Evolutionary conservation across 1,284 basidiomycete genomes (phyloP).

Genomic region (Veloboletus limbatus): DNA sequence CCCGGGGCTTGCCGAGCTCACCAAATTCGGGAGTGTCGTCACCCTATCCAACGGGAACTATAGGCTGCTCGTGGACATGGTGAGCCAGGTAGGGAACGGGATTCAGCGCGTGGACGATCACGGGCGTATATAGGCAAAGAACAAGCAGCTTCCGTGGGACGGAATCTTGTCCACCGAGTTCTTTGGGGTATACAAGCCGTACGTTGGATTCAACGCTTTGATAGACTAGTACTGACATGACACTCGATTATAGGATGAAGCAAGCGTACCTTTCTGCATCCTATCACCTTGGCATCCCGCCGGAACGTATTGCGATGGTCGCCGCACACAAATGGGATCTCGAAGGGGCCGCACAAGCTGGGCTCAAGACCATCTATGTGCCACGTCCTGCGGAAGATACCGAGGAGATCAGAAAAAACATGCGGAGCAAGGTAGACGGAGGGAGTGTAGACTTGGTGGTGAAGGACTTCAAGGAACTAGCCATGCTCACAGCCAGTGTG

Average conservation of each 20-base stretch:
- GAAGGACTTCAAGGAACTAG: slow-evolving; percentile 42
- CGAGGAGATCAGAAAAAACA: slow-evolving; percentile 21
- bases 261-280: slow-evolving; percentile 50
- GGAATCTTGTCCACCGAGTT: slow-evolving; percentile 57
- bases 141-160: slow-evolving; percentile 61
- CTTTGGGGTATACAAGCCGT: slow-evolving; percentile 63
- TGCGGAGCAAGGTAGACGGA: slow-evolving; percentile 43
- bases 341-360: slow-evolving; percentile 48
- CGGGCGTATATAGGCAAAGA: slow-evolving; percentile 46
- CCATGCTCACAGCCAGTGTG: slow-evolving; percentile 20
- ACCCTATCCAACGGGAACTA: slow-evolving; percentile 65
- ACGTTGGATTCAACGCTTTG: slow-evolving; percentile 16
- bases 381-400: slow-evolving; percentile 46
- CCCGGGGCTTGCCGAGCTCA: slow-evolving; percentile 48
- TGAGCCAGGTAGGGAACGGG: slow-evolving; percentile 16
- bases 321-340: slow-evolving; percentile 62
- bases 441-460: slow-evolving; percentile 52
- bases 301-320: slow-evolving; percentile 57
- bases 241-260: slow-evolving; percentile 51
- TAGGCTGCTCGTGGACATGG: slow-evolving; percentile 59
- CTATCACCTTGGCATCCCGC: slow-evolving; percentile 48
- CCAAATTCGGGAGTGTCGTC: slow-evolving; percentile 49
- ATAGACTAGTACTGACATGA: background rate
- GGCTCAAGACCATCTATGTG: slow-evolving; percentile 58
- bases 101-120: background rate